Base-by-base conservation (phyloP, 441 rosid genomes). In the Dalechampia spathulata region DNA sequence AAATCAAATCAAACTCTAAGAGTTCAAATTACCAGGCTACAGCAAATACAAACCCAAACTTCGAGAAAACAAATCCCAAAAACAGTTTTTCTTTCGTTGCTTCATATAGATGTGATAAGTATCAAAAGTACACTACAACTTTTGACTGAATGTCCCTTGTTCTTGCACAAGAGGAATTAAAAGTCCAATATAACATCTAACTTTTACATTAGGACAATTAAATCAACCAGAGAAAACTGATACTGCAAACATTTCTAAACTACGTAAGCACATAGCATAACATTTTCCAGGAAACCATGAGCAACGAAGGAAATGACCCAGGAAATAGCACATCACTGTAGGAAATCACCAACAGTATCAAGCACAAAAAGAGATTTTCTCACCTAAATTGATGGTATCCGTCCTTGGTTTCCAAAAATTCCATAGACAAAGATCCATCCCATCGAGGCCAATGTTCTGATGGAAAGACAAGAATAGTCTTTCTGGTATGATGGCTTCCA, bases 381-480 rank as follows among this genome's bases (percentile, higher is more conserved):
- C 65, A 89, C 95, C 94, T 82, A 74, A 90, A 87, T 70, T 80
- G 71, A 69, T 79, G 75, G 72, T 44, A 66, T 27, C 85, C 84
- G 42, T 79, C 92, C 66, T 55, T 90, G 12, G 83, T 78, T 72
- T 85, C 94, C 42, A 90, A 75, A 75, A 85, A 71, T 51, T 87
- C 98, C 94, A 90, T 87, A 7, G 92, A 83, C 49, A 90, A 66
- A 63, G 94, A 85, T 37, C 86, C 86, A 63, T 90, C 97, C 94
- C 94, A 90, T 7, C 87, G 90, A 55, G 87, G 69, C 97, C 97
- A 90, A 56, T 83, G 86, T 46, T 90, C 98, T 25, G 79, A 78
- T 21, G 89, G 86, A 52, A 87, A 73, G 48, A 85, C 78, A 40
- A 90, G 60, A 63, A 82, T 62, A 27, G 92, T 82, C 74, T 80